phyloP scores from a whole-genome alignment of 2,329 filamentous ascomycete genomes.

The Bipolaris zeicola region DNA sequence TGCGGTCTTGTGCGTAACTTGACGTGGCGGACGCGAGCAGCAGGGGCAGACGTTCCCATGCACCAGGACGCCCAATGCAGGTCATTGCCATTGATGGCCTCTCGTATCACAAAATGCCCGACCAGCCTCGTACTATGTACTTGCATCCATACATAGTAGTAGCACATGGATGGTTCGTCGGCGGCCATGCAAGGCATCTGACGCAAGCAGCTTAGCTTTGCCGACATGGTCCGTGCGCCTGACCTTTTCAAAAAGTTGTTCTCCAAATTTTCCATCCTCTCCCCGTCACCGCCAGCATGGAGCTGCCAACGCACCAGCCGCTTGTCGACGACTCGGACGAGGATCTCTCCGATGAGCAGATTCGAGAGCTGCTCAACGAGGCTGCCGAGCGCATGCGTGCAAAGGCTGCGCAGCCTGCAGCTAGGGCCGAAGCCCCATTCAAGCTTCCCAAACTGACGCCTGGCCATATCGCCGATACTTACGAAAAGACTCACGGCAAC shows the following conservation, averaged over 20 bases:
- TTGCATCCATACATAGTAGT: too few species aligned
- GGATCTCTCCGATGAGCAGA: conserved; percentile 66
- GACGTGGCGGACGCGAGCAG: conserved; percentile 16
- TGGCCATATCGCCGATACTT: conserved; percentile 57
- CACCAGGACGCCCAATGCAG: background rate
- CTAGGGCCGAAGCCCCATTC: conserved; percentile 38
- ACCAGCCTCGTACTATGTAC: too few species aligned
- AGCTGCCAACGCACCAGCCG: conserved; percentile 45
- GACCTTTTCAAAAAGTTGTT: conserved; percentile 31
- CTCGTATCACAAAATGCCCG: background rate
- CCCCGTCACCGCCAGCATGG: conserved; percentile 42
- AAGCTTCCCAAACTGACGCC: conserved; percentile 60
- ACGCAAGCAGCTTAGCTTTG: conserved; percentile 9
- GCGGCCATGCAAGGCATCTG: too few species aligned
- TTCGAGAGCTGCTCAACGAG: conserved; percentile 66
- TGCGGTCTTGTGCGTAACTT: conserved; percentile 7
- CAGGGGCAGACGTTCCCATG: background rate
- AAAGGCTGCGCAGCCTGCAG: conserved; percentile 42
- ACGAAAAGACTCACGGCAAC: conserved; percentile 59
- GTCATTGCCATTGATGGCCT: background rate
- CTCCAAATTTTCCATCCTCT: conserved; percentile 30
- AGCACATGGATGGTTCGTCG: background rate
- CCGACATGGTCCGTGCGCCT: conserved; percentile 31
- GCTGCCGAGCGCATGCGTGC: conserved; percentile 64
- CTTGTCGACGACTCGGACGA: conserved; percentile 46